Evolutionary conservation across 306 rosid species (phyloP).

Genomic region (Castanospermum australe): DNA sequence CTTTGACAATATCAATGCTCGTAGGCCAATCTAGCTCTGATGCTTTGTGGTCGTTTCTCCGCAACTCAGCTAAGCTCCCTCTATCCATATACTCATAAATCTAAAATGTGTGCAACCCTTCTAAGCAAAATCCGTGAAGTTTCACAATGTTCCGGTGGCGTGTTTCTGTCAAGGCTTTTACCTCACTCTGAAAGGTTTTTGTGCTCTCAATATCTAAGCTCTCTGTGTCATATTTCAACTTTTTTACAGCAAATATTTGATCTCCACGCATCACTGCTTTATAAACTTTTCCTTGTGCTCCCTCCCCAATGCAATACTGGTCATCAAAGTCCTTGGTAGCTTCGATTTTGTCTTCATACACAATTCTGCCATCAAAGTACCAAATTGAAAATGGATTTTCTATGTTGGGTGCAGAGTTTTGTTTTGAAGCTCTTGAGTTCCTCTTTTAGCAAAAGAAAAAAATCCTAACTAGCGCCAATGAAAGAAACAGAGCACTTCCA

Average conservation of each 20-base stretch:
- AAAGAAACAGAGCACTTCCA: constrained; percentile 26
- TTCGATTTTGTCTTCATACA: constrained; percentile 43
- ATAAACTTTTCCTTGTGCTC: constrained; percentile 44
- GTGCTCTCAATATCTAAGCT: constrained; percentile 25
- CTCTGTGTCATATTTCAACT: constrained; percentile 37
- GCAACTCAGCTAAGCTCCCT: constrained; percentile 37
- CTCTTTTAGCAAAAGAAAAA: constrained; percentile 4
- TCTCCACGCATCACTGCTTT: constrained; percentile 37
- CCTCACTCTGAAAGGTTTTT: constrained; percentile 37
- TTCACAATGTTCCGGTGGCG: constrained; percentile 50
- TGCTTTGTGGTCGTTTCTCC: constrained; percentile 27
- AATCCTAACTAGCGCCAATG: constrained; percentile 3
- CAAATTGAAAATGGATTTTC: constrained; percentile 35
- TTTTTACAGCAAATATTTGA: constrained; percentile 51
- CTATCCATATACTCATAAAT: constrained; percentile 47
- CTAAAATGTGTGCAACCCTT: constrained; percentile 41
- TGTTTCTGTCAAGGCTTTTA: constrained; percentile 40
- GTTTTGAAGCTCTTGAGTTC: neutral
- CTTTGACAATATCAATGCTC: constrained; percentile 36
- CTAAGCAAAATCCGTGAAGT: constrained; percentile 46
- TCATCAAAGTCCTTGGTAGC: constrained; percentile 42
- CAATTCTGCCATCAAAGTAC: constrained; percentile 47
- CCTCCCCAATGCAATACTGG: constrained; percentile 43
- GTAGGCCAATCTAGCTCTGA: constrained; percentile 39
- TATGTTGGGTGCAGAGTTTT: neutral